phyloP scores from a whole-genome alignment of 1,284 basidiomycete species.

The Heterobasidion annosum region DNA sequence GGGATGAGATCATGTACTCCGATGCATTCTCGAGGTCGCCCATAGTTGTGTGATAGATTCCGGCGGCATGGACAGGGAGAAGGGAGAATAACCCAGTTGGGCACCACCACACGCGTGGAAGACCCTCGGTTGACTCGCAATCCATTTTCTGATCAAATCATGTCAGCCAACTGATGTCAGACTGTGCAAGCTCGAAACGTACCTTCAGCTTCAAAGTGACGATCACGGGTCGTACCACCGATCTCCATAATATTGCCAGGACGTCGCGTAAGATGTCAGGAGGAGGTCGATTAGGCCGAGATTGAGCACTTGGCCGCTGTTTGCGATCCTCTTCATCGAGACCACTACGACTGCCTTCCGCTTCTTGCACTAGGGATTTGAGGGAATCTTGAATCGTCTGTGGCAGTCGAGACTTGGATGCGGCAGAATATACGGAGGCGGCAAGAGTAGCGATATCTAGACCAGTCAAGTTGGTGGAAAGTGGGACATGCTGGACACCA shows the following conservation, averaged over 20 bases:
- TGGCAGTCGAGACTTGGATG: neutral
- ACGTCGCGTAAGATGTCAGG: neutral
- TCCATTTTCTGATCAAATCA: constrained; percentile 1
- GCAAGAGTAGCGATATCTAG: neutral
- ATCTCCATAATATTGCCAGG: neutral
- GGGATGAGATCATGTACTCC: neutral
- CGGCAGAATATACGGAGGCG: neutral
- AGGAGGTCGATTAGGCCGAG: neutral
- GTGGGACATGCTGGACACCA: neutral
- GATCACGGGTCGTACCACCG: neutral
- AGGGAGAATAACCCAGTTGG: neutral
- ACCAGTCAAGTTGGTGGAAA: neutral
- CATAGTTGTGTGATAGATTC: neutral
- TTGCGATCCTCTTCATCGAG: neutral
- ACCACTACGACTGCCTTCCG: neutral
- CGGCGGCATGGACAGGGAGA: neutral
- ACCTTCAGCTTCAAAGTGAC: neutral
- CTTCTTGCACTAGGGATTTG: neutral
- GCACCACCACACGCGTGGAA: neutral
- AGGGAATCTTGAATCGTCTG: neutral
- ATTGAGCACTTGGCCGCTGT: neutral
- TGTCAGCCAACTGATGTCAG: neutral
- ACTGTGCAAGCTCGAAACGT: neutral
- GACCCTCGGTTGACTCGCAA: neutral
- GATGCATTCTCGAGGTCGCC: too few relatives aligned